Conservation (phyloP, 257 asterid genomes). For the Eustoma russellianum region DNA sequence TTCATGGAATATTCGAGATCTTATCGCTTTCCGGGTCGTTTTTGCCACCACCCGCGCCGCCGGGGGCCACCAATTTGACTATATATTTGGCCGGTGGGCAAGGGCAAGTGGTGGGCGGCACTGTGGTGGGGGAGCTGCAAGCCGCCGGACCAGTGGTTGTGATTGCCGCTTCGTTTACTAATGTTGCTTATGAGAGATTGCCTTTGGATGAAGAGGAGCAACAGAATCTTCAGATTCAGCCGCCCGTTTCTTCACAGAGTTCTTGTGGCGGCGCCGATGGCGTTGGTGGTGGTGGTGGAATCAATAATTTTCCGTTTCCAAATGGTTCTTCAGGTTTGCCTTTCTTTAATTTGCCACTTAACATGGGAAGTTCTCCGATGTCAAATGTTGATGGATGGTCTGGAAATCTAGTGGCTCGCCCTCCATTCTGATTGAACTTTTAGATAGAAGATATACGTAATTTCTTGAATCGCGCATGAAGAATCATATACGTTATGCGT, state of each 20-base stretch:
- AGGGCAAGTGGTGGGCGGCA: constrained; percentile 61
- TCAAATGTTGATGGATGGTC: constrained; percentile 52
- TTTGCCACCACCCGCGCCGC: constrained; percentile 59
- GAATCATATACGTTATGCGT: no score
- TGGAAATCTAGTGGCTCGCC: constrained; percentile 37
- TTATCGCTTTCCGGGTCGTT: constrained; percentile 38
- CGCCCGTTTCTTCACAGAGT: constrained; percentile 30
- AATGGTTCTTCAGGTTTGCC: constrained; percentile 68
- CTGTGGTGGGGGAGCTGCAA: constrained; percentile 46
- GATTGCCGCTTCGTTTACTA: constrained; percentile 45
- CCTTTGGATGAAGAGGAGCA: constrained; percentile 40
- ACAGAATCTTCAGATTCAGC: constrained; percentile 24
- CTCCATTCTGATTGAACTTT: constrained; percentile 17
- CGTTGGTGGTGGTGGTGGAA: constrained; percentile 18
- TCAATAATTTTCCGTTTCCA: constrained; percentile 22
- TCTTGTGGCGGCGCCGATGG: constrained; percentile 4
- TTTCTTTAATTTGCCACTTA: constrained; percentile 59
- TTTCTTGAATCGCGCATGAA: no score
- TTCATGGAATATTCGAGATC: constrained; percentile 48
- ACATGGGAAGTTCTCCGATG: constrained; percentile 46
- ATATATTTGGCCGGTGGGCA: constrained; percentile 46
- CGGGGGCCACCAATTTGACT: constrained; percentile 51
- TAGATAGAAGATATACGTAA: no score
- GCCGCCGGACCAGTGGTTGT: constrained; percentile 51
- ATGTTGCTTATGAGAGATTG: constrained; percentile 52